Evolutionary conservation across 331 rosid species (phyloP).

Genomic region (Cydonia oblonga): DNA sequence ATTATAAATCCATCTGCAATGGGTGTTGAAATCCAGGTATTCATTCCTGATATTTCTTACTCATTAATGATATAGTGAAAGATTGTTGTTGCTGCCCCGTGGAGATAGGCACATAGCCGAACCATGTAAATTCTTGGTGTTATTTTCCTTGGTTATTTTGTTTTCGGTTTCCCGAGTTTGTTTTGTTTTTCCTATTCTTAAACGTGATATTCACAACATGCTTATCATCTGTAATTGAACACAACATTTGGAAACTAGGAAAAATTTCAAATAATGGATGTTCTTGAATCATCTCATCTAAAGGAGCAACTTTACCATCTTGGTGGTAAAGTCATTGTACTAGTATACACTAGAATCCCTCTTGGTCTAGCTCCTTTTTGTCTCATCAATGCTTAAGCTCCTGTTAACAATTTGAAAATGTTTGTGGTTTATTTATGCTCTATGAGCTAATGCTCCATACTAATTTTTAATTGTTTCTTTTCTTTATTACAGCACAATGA

Average conservation of each 20-base stretch:
- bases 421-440: neutral
- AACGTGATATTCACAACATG: neutral
- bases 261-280: neutral
- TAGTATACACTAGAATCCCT: neutral
- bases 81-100: neutral
- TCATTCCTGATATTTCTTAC: too few relatives aligned
- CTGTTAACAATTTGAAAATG: neutral
- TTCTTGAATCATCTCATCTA: neutral
- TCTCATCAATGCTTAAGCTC: neutral
- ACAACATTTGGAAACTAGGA: neutral
- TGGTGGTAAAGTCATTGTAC: neutral
- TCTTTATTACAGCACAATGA: constrained; percentile 37
- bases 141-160: neutral
- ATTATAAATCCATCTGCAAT: too few relatives aligned
- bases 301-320: neutral
- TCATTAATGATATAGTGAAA: neutral
- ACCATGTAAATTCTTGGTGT: neutral
- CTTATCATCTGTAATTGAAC: too few relatives aligned
- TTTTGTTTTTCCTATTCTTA: neutral
- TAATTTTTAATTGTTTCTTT: neutral
- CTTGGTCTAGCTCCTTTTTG: neutral
- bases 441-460: neutral
- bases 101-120: neutral
- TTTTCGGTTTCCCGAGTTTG: neutral
- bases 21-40: too few relatives aligned